A percentile compares a stretch with the other conserved stretches of the same genome.
These are phyloP conservation scores for Metschnikowia picachoensis DNA, from an alignment of 805 yeast species.

Conservation along the genomic window DNA sequence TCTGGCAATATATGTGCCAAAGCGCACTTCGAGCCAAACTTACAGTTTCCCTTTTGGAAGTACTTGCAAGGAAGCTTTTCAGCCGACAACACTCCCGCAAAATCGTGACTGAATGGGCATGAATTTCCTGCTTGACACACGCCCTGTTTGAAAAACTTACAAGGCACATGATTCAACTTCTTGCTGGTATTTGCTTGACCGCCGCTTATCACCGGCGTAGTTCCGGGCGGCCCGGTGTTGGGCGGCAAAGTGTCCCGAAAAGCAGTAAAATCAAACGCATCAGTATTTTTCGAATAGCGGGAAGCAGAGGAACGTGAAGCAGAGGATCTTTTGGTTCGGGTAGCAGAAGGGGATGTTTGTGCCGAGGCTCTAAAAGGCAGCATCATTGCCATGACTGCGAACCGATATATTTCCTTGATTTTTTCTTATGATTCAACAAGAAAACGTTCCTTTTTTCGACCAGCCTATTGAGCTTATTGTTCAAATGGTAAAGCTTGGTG, in stretches of 20 bases:
- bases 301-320: slow-evolving; percentile 1
- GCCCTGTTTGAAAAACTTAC: slow-evolving; percentile 90
- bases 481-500: neutral
- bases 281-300: slow-evolving; percentile 2
- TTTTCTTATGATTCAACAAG: neutral
- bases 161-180: slow-evolving; percentile 91
- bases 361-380: slow-evolving; percentile 5
- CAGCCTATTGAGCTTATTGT: no score
- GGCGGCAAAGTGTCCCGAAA: slow-evolving; percentile 15
- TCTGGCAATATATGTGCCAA: slow-evolving; percentile 88
- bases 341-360: neutral
- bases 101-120: slow-evolving; percentile 86
- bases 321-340: slow-evolving; percentile 1
- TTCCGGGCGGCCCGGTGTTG: slow-evolving; percentile 18
- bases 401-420: neutral
- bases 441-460: neutral
- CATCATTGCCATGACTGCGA: slow-evolving; percentile 1
- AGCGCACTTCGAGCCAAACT: slow-evolving; percentile 92
- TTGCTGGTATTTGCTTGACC: slow-evolving; percentile 16
- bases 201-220: slow-evolving; percentile 8
- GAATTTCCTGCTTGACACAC: slow-evolving; percentile 91
- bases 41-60: slow-evolving; percentile 94
- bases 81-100: slow-evolving; percentile 50
- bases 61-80: slow-evolving; percentile 78
- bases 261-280: slow-evolving; percentile 9